Percentiles rank a stretch among this genome's conserved stretches.
These are phyloP conservation scores for Scedosporium minutisporum DNA, from an alignment of 2,329 filamentous ascomycete genomes.

Conservation along the genomic window DNA sequence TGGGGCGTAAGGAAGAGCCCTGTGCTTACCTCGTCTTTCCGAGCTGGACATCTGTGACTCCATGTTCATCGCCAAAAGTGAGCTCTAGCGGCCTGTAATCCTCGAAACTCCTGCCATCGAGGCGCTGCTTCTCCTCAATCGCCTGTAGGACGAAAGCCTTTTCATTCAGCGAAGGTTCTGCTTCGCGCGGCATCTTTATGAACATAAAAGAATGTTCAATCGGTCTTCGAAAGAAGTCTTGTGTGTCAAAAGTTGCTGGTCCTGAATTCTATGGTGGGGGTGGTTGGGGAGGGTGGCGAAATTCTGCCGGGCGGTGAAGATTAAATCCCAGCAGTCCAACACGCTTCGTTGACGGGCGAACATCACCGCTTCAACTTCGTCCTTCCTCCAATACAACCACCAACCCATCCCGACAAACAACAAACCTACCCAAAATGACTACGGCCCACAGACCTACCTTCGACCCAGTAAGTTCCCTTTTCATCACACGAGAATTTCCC, in stretches of 20 bases:
- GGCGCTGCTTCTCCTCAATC: conserved; percentile 66
- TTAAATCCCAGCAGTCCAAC: background rate
- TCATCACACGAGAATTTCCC: background rate
- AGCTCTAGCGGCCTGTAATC: conserved; percentile 70
- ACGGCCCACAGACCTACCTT: conserved; percentile 81
- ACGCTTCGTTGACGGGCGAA: background rate
- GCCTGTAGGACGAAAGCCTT: conserved; percentile 77
- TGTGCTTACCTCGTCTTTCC: conserved; percentile 73
- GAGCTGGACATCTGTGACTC: conserved; percentile 74
- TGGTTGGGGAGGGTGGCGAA: conserved; percentile 9
- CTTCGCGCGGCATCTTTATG: conserved; percentile 76
- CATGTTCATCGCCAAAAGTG: conserved; percentile 82
- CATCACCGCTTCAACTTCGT: background rate
- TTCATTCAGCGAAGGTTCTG: conserved; percentile 82
- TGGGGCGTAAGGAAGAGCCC: background rate
- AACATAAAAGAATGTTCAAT: conserved; percentile 1
- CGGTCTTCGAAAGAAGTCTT: background rate
- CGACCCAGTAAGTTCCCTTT: conserved; percentile 59
- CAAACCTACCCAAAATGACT: conserved; percentile 37
- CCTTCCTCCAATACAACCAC: background rate
- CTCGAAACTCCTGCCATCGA: conserved; percentile 77
- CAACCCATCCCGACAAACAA: background rate
- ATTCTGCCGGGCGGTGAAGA: conserved; percentile 43
- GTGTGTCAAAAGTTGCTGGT: conserved; percentile 4
- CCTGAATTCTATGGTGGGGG: conserved; percentile 12